phyloP scores from a whole-genome alignment of 2,329 filamentous ascomycete genomes.

The Penicillium sp. region DNA sequence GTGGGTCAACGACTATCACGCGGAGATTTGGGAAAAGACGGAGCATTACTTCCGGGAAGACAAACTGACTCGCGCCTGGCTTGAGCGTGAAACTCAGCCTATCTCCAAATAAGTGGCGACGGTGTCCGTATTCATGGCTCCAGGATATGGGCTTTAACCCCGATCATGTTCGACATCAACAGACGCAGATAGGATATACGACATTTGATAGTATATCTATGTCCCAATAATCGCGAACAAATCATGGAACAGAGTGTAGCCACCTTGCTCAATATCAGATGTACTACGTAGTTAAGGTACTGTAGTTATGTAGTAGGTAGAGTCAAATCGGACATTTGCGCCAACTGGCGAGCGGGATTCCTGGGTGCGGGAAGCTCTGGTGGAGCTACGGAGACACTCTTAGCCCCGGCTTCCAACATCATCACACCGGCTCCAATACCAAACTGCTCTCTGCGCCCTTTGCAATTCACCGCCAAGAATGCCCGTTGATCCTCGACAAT shows the following conservation, averaged over 20 bases:
- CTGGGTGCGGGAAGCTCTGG: constrained; percentile 24
- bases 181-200: not conserved
- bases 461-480: constrained; percentile 22
- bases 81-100: constrained; percentile 78
- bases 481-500: constrained; percentile 19
- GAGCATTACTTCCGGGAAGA: constrained; percentile 71
- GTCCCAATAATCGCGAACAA: not conserved
- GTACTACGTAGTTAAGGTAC: too few species aligned
- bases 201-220: not conserved
- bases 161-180: not conserved
- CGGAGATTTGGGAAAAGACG: constrained; percentile 77
- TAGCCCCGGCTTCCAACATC: constrained; percentile 10
- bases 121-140: not conserved
- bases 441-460: not conserved
- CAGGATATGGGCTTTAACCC: not conserved
- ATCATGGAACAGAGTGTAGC: not conserved
- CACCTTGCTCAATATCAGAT: too few species aligned
- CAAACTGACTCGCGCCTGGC: constrained; percentile 68
- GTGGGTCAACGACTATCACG: constrained; percentile 85
- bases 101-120: constrained; percentile 43
- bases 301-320: too few species aligned
- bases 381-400: constrained; percentile 17
- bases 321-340: not conserved
- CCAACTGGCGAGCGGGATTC: constrained; percentile 12
- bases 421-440: constrained; percentile 4